Evolutionary conservation across 1,284 basidiomycete genomes (phyloP), one percentile per base, ranked within the genome.

Genomic region (Leccinum cinnamomeum): DNA sequence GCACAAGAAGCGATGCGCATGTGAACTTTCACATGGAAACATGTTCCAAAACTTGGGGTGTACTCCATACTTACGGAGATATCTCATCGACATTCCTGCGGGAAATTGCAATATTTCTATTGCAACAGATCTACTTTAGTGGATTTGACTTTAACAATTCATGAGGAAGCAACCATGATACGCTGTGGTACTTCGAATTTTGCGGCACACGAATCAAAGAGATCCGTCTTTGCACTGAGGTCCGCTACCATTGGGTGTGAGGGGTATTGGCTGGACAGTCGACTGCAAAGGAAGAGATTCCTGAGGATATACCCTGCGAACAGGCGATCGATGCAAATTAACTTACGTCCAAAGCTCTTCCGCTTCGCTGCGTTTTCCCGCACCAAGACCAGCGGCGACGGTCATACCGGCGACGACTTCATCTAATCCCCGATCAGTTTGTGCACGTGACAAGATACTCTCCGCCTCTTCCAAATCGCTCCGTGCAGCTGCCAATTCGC

Each of bases 391-490:
- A 1, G 84, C 79, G 1, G 86, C 90, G 44, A 93, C 90, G 3
- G 83, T 80, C 71, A 82, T 79, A 2, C 86, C 90, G 16, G 89
- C 90, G 46, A 92, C 78, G 5, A 92, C 84, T 72, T 94, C 90
- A 56, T 82, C 66, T 50, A 66, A 20, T 39, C 73, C 72, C 3
- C 44, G 56, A 3, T 65, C 61, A 16, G 64, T 64, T 30, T 72
- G 71, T 2, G 69, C 64, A 25, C 68, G 75, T 5, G 68, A 68
- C 25, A 76, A 59, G 53, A 76, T 44, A 64, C 84, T 79, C 55
- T 89, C 74, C 1, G 93, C 91, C 74, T 97, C 92, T 62, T 89
- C 85, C 51, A 96, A 78, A 72, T 96, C 94, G 10, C 90, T 93
- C 72, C 89, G 87, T 8, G 94, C 94, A 66, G 91, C 93, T 23